Evolutionary conservation across 139 green algal genomes (phyloP).

Genomic region (Tetratostichococcus sp.): DNA sequence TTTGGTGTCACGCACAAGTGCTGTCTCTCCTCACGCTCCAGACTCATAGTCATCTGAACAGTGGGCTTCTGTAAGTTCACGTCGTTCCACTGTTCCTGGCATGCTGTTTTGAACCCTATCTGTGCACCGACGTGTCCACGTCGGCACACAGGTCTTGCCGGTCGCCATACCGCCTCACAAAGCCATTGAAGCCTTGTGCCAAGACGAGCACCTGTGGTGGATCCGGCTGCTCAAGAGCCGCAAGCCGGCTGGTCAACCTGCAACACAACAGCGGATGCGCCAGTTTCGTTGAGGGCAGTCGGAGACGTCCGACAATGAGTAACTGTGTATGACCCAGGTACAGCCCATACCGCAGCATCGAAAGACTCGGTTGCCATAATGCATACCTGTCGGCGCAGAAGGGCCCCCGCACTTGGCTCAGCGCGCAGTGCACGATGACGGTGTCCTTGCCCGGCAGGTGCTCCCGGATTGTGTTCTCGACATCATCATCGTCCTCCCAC

Average conservation of each 20-base stretch:
- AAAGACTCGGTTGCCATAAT: neutral
- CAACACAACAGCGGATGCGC: neutral
- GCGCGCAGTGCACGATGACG: constrained; percentile 12
- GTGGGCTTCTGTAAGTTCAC: too few species aligned
- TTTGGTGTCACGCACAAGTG: too few species aligned
- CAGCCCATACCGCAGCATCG: too few species aligned
- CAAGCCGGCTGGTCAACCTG: neutral
- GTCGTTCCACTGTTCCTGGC: too few species aligned
- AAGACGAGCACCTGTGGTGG: neutral
- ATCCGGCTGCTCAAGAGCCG: neutral
- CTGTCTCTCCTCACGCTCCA: too few species aligned
- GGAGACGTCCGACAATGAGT: too few species aligned
- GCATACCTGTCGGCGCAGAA: constrained; percentile 3
- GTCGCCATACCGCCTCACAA: neutral
- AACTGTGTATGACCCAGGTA: too few species aligned
- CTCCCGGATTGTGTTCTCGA: neutral
- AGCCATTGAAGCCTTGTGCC: neutral
- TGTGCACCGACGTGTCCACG: neutral
- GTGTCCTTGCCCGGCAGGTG: neutral
- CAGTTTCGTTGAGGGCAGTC: too few species aligned
- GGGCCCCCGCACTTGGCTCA: constrained; percentile 9
- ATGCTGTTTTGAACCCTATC: neutral
- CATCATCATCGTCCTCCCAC: constrained; percentile 6
- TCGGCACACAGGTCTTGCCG: neutral
- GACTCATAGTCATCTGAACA: too few species aligned